These are phyloP conservation scores for Teratosphaeriaceae sp. DNA, from an alignment of 2,329 filamentous ascomycete genomes.

Conservation along the genomic window DNA sequence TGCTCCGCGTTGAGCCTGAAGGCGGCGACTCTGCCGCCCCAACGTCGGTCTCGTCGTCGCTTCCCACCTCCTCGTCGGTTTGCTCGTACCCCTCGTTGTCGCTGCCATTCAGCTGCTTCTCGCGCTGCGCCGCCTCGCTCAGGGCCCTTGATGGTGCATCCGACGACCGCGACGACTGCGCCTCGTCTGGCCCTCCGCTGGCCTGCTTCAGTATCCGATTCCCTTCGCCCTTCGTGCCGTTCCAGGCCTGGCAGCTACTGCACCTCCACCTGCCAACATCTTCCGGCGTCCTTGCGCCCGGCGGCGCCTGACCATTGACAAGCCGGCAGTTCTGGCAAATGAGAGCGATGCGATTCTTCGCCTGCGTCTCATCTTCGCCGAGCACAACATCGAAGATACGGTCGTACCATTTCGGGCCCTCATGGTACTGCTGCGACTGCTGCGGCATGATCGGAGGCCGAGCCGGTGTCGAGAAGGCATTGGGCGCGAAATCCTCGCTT, in stretches of 20 bases:
- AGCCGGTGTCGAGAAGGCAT: conserved; percentile 51
- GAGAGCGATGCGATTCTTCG: conserved; percentile 83
- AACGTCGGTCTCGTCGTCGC: conserved; percentile 7
- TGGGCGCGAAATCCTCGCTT: conserved; percentile 64
- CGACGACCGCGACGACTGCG: neutral
- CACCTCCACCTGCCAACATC: conserved; percentile 87
- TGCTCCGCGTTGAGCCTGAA: conserved; percentile 36
- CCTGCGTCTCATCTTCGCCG: conserved; percentile 87
- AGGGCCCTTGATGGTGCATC: neutral
- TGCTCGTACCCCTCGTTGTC: conserved; percentile 8
- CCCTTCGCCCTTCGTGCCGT: conserved; percentile 74
- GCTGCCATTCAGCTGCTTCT: neutral
- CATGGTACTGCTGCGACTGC: conserved; percentile 19
- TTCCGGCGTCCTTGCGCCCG: conserved; percentile 67
- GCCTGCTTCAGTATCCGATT: conserved; percentile 66
- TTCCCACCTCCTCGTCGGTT: conserved; percentile 12
- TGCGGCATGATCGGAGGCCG: conserved; percentile 12
- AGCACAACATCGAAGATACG: conserved; percentile 84
- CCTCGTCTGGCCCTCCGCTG: conserved; percentile 4
- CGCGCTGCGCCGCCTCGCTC: neutral
- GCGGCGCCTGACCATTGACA: conserved; percentile 93
- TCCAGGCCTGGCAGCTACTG: conserved; percentile 72
- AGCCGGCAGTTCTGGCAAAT: conserved; percentile 77
- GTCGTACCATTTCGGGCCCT: conserved; percentile 74
- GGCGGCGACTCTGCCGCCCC: conserved; percentile 20